Evolutionary conservation across 2,329 filamentous ascomycete genomes (phyloP), one percentile per base, ranked within the genome.

Genomic region (Cladobotryum protrusum): DNA sequence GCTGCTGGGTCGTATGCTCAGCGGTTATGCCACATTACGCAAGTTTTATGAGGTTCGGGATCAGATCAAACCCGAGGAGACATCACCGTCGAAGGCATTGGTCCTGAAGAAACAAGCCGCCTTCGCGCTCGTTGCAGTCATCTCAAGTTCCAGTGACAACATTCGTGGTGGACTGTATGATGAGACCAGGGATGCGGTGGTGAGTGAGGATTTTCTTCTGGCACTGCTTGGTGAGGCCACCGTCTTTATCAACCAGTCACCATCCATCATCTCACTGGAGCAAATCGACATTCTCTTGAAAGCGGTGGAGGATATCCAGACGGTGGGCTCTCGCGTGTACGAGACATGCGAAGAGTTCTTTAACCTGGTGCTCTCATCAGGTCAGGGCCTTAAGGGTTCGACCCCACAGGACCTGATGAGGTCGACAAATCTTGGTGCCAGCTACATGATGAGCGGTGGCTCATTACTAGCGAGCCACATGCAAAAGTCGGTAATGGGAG

Each of bases 91-190:
- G 19, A 71, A 72, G 51, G 77, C 83, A 0, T 70, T 83, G 18
- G 74, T 79, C 12, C 74, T 85, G 17, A 86, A 83, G 57, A 80
- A 82, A 48, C 81, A 86, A 56, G 77, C 91, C 5, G 87, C 86
- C 0, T 76, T 80, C 40, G 85, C 89, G 1, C 74, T 97, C 45
- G 76, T 89, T 40, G 86, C 89, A n/a, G 85, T 95, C 52, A 87
- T 96, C 58, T 81, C 85, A 48, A 93, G 87, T 63, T 86, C 92
- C 2, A 86, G 88, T 50, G 90, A 96, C 66, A 92, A 89, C 63
- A 95, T 97, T 59, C 87, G 88, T 50, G 92, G 92, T 49, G 92
- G 92, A 1, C 74, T 96, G 2, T 95, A 90, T 64, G 91, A 97
- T 62, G 82, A 84, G 19, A 79, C 81, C 15, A 81, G 87, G 12